Evolutionary conservation across 2,329 filamentous ascomycete genomes (phyloP).

Genomic region (Thermoascus crustaceus): DNA sequence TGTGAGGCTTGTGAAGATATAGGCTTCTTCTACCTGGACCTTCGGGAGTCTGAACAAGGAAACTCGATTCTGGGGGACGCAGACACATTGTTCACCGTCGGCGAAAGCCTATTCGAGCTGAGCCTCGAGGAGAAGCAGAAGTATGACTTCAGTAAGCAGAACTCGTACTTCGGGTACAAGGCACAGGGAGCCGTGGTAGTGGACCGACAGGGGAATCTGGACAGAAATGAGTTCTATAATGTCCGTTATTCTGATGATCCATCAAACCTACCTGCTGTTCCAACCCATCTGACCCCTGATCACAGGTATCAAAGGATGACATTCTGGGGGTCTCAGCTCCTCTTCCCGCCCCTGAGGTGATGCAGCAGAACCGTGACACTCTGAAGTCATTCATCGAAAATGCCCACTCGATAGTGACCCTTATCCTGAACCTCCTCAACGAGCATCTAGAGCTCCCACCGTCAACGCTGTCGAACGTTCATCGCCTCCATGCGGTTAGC

Average conservation of each 20-base stretch:
- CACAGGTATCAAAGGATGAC: slow-evolving; percentile 45
- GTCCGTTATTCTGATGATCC: slow-evolving; percentile 20
- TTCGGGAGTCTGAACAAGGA: slow-evolving; percentile 31
- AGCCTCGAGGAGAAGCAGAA: slow-evolving; percentile 44
- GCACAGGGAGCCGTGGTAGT: slow-evolving; percentile 40
- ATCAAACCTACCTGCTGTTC: not conserved
- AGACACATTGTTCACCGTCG: slow-evolving; percentile 40
- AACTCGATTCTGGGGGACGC: slow-evolving; percentile 35
- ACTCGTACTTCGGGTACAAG: slow-evolving; percentile 49
- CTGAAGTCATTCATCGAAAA: slow-evolving; percentile 38
- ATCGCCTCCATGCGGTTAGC: slow-evolving; percentile 35
- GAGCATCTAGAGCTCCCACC: slow-evolving; percentile 34
- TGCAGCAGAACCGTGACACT: slow-evolving; percentile 28
- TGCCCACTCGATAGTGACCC: slow-evolving; percentile 39
- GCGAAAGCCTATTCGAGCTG: slow-evolving; percentile 41
- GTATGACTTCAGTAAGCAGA: slow-evolving; percentile 45
- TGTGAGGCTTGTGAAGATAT: slow-evolving; percentile 38
- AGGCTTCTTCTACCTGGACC: slow-evolving; percentile 52
- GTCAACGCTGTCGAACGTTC: slow-evolving; percentile 38
- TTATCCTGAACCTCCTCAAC: slow-evolving; percentile 40
- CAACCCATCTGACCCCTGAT: no score
- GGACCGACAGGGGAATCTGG: slow-evolving; percentile 41
- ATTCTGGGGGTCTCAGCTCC: slow-evolving; percentile 33
- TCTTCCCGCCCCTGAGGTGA: slow-evolving; percentile 37
- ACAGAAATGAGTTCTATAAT: slow-evolving; percentile 50